Evolutionary conservation across 2,329 filamentous ascomycete genomes (phyloP).

Genomic region (Raffaelea ambrosiae): DNA sequence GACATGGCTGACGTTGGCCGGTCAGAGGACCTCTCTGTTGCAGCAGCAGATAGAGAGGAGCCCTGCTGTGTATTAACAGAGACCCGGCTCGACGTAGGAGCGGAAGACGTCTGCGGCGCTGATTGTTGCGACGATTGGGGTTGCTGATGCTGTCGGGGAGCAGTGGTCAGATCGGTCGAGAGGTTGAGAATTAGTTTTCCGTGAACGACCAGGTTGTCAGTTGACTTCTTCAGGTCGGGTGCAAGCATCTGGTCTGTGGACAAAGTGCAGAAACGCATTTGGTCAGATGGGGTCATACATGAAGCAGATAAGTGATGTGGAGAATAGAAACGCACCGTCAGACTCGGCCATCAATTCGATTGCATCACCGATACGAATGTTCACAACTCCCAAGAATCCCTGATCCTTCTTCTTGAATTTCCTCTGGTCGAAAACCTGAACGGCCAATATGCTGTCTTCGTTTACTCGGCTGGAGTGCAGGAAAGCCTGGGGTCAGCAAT

Average conservation of each 20-base stretch:
- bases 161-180: slow-evolving; percentile 75
- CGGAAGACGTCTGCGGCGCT: slow-evolving; percentile 10
- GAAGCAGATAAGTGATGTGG: too few species aligned
- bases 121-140: slow-evolving; percentile 7
- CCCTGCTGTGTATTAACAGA: slow-evolving; percentile 31
- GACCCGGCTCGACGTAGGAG: slow-evolving; percentile 34
- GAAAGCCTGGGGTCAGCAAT: neutral
- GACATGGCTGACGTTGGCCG: slow-evolving; percentile 47
- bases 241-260: slow-evolving; percentile 99
- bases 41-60: slow-evolving; percentile 35
- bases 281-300: too few species aligned
- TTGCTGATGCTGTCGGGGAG: slow-evolving; percentile 41
- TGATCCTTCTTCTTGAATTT: slow-evolving; percentile 99
- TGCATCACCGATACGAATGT: slow-evolving; percentile 88
- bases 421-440: slow-evolving; percentile 99
- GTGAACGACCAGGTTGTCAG: slow-evolving; percentile 94
- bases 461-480: slow-evolving; percentile 66
- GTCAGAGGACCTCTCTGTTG: slow-evolving; percentile 34
- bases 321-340: slow-evolving; percentile 60
- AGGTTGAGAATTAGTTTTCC: slow-evolving; percentile 96
- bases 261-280: too few species aligned
- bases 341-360: slow-evolving; percentile 84
- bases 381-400: slow-evolving; percentile 95
- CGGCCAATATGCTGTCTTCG: slow-evolving; percentile 92
- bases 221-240: slow-evolving; percentile 92